These are phyloP conservation scores for Pilasporangium apinafurcum DNA, from an alignment of 352 stramenopile species.

Conservation along the genomic window DNA sequence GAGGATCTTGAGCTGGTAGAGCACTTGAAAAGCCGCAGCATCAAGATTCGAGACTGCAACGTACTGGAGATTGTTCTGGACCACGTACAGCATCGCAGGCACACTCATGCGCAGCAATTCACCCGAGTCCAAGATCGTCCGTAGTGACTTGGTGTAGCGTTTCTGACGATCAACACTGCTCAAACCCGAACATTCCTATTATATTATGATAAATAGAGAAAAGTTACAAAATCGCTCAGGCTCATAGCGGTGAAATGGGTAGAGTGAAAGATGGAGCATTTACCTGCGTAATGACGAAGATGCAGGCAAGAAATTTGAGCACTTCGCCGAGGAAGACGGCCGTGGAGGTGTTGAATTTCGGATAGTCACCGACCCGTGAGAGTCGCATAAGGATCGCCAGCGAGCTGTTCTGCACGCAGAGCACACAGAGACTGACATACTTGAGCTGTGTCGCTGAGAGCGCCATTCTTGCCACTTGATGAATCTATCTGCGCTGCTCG, in stretches of 20 bases:
- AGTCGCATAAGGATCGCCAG: slow-evolving; percentile 78
- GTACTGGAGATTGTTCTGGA: slow-evolving; percentile 85
- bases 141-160: slow-evolving; percentile 9
- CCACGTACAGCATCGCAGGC: slow-evolving; percentile 70
- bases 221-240: no score
- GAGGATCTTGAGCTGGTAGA: slow-evolving; percentile 87
- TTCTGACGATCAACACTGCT: background rate
- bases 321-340: slow-evolving; percentile 68
- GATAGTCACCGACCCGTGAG: slow-evolving; percentile 58
- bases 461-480: background rate
- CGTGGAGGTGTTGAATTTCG: slow-evolving; percentile 70
- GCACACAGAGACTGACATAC: slow-evolving; percentile 64
- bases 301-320: slow-evolving; percentile 56
- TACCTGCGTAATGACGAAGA: slow-evolving; percentile 39
- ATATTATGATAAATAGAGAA: background rate
- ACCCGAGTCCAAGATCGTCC: slow-evolving; percentile 45
- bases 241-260: no score
- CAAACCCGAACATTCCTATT: no score
- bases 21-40: slow-evolving; percentile 71
- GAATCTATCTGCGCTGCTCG: background rate
- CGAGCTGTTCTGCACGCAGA: slow-evolving; percentile 80
- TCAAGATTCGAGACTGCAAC: slow-evolving; percentile 78
- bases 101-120: slow-evolving; percentile 75
- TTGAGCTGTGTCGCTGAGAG: slow-evolving; percentile 45
- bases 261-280: background rate